Evolutionary conservation across 495 filamentous ascomycete genomes (phyloP), one percentile per base, ranked within the genome.

Genomic region (Penicillium egyptiacum): DNA sequence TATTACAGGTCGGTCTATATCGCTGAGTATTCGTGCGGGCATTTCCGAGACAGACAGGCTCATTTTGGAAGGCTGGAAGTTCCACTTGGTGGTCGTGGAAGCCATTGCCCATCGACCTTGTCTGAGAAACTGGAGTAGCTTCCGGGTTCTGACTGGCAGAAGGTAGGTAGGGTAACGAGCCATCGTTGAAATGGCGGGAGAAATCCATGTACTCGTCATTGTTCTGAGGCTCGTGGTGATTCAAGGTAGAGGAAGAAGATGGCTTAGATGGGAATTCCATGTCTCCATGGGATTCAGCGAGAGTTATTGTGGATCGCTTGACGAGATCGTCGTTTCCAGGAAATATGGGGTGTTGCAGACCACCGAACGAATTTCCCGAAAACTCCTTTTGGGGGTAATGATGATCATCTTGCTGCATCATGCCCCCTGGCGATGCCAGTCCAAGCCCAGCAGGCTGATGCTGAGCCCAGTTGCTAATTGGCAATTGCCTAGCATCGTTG

Each of bases 171-270:
- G 50, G 40, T 16, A 19, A 35, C 10, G 37, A 22, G 26, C 53
- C 11, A 30, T 43, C 37, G 9, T 46, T 22, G 39, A 42, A 23
- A 11, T 22, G 28, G 19, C 39, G 5, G 14, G 33, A 31, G 33
- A 30, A 25, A 22, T 65, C 48, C 44, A 53, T 46, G 44, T 35
- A 47, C 19, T 25, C 28, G 22, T 31, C 26, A 16, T 42, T 22
- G n/a, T 31, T 37, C 3, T 60, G 42, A 16, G 56, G 26, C 41
- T 66, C 66, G 17, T 64, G 50, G 28, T 68, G 66, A 40, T 69
- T 69, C 53, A 69, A 46, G 19, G 66, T 69, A 2, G 66, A 69
- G 41, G 66, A 46, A 20, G 66, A 69, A 3, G 66, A 69, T 52
- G 60, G 63, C 11, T 59, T 56, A 44, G 66, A 66, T 16, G 60